Base-by-base conservation (phyloP, 148 eudicot species). In the Agrostemma githago region DNA sequence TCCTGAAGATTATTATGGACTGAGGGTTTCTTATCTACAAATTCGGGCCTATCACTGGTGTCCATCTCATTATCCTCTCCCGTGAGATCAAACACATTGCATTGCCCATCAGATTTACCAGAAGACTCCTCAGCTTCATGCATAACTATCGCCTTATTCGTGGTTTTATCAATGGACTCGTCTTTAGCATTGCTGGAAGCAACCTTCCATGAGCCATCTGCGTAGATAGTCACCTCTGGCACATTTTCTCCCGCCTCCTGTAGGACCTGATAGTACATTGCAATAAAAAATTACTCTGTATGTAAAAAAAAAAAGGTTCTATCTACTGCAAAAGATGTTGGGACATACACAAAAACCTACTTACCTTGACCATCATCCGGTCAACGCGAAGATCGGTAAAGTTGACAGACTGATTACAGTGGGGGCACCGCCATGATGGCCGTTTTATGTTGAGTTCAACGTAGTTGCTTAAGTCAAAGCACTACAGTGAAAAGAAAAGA, bases 341-440 rank as follows among this genome's bases (percentile, higher is more conserved):
- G 73, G 39, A 69, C 41, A 21, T 48, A 67, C 53, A 72, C 40
- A 62, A 64, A 19, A 70, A 76, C 58, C 59, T 15, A 85, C 96
- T 82, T 88, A 81, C 99, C 94, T 88, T 88, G 16, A 74, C 89
- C 87, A 95, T 85, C 53, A 85, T 87, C 81, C 85, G 88, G 79
- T 95, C 97, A 44, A 95, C 78, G 71, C 97, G 88, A 20, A 92
- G 80, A 72, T 90, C 99, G 71, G 89, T 75, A 76, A 83, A 95
- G 87, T 92, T 84, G 79, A 89, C 87, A 71, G 84, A 71, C 84
- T 90, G 97, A 72, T 86, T 92, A 75, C 99, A 95, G 72, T 82
- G 85, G 11, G 97, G 96, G 77, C 99, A 95, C 62, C 92, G 90
- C 99, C 99, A 95, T 17, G 88, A 84, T 62, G 99, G 99, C 65